Evolutionary conservation across 1,139 yeast species (phyloP), one percentile per base, ranked within the genome.

Genomic region (Hansenula sp.): DNA sequence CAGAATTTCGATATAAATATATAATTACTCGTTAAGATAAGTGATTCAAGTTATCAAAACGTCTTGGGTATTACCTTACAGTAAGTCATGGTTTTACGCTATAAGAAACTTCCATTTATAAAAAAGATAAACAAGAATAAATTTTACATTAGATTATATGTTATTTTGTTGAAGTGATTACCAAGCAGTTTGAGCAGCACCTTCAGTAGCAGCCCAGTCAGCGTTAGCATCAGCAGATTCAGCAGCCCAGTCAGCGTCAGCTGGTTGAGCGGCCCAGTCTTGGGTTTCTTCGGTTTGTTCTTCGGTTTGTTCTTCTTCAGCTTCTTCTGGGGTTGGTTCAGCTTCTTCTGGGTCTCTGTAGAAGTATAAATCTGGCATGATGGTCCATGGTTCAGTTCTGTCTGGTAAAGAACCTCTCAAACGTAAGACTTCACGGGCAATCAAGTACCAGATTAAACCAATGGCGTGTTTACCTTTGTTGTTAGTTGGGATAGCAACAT

Each of bases 291-390:
- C 78, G 59, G 67, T 71, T 59, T 68, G 69, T 60, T 69, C 78
- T 65, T 74, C 81, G 66, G 81, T 88, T 63, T 75, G 84, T 65
- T 75, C 79, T 61, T 76, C 79, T 64, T 72, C 80, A 62, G 70
- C 79, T 65, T 83, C 91, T 65, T 80, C 81, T 61, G 82, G 76
- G 68, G 82, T 77, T 71, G 84, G 89, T 79, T 89, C 96, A 75
- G 86, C 86, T 79, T 93, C 99, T 81, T 93, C 99, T 70, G 99
- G 99, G 80, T 93, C 97, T 85, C 99, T 93, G 98, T 93, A 93
- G 91, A 93, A 93, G 90, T 91, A 93, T 77, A 91, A 84, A 81
- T 93, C 99, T 77, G 98, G 98, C 99, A 93, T 94, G 72, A 93
- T 94, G 64, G 95, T 79, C 99, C 99, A 93, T 73, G 86, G 87